These are phyloP conservation scores for Colletotrichum sansevieriae DNA, from an alignment of 2,329 filamentous ascomycete species.

Conservation along the genomic window DNA sequence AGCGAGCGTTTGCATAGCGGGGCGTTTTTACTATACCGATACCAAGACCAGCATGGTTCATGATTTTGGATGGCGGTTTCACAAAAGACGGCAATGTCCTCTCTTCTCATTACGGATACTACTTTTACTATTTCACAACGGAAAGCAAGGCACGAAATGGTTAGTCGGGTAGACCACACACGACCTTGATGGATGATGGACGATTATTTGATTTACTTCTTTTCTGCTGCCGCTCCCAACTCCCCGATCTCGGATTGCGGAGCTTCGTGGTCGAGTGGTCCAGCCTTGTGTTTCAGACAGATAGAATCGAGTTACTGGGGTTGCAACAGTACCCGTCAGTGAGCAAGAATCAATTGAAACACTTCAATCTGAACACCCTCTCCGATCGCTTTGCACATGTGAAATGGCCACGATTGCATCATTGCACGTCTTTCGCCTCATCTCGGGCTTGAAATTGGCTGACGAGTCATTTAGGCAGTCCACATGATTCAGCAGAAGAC, in stretches of 20 bases:
- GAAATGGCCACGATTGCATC: conserved; percentile 37
- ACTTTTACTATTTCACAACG: conserved; percentile 26
- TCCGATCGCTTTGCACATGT: not conserved
- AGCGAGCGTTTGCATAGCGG: conserved; percentile 45
- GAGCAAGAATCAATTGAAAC: conserved; percentile 38
- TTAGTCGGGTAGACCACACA: conserved; percentile 22
- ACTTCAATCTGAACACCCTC: conserved; percentile 23
- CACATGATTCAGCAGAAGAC: conserved; percentile 34
- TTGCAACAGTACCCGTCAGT: conserved; percentile 30
- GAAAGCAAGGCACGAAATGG: conserved; percentile 29
- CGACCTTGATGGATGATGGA: conserved; percentile 40
- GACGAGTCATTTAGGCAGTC: conserved; percentile 40
- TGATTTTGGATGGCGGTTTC: conserved; percentile 28
- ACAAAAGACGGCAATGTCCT: conserved; percentile 40
- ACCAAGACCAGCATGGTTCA: conserved; percentile 42
- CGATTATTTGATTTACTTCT: conserved; percentile 21
- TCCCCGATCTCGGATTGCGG: conserved; percentile 24
- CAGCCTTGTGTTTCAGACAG: conserved; percentile 41
- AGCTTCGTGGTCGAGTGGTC: conserved; percentile 37
- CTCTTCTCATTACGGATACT: conserved; percentile 29
- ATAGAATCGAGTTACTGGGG: conserved; percentile 26
- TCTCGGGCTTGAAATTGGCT: conserved; percentile 34
- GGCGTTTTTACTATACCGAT: conserved; percentile 47
- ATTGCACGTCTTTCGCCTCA: conserved; percentile 29
- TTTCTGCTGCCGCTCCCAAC: conserved; percentile 41